Percentiles rank a stretch among this genome's conserved stretches.
Evolutionary conservation across 2,329 filamentous ascomycete species (phyloP).

Genomic region (Leptoxyphium fumago): DNA sequence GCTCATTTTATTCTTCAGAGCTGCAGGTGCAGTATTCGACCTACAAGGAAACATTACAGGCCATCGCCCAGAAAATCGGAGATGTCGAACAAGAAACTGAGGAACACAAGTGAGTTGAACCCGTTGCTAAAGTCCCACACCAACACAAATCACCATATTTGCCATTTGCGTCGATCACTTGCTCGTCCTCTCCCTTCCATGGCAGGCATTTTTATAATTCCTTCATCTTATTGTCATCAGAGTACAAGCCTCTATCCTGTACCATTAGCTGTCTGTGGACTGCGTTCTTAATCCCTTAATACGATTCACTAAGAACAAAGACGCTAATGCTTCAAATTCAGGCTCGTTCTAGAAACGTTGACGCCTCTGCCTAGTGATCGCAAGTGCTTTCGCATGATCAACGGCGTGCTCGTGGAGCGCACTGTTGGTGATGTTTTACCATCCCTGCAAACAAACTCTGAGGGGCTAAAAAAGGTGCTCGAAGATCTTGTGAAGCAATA

Average conservation of each 20-base stretch:
- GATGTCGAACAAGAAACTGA: conserved; percentile 95
- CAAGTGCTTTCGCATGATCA: conserved; percentile 98
- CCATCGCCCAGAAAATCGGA: conserved; percentile 89
- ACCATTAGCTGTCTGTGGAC: too few species aligned
- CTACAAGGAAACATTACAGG: conserved; percentile 66
- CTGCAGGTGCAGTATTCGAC: conserved; percentile 67
- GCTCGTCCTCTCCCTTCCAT: conserved; percentile 1
- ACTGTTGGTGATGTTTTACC: conserved; percentile 89
- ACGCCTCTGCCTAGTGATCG: conserved; percentile 67
- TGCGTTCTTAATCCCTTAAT: too few species aligned
- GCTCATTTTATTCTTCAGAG: conserved; percentile 37
- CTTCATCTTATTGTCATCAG: conserved; percentile 3
- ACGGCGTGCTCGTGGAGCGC: conserved; percentile 86
- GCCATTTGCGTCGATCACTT: background rate
- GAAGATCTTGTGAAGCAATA: conserved; percentile 95
- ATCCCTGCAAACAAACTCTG: conserved; percentile 80
- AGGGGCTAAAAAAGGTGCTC: conserved; percentile 83
- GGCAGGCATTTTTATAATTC: background rate
- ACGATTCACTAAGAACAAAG: background rate
- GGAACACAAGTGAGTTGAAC: conserved; percentile 69
- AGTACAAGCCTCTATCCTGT: too few species aligned
- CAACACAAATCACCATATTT: background rate
- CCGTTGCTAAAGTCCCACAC: background rate
- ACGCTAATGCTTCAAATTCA: conserved; percentile 22
- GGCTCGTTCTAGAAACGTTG: conserved; percentile 86